phyloP scores from a whole-genome alignment of 768 basidiomycete genomes.

The Clitopilus passeckerianus region DNA sequence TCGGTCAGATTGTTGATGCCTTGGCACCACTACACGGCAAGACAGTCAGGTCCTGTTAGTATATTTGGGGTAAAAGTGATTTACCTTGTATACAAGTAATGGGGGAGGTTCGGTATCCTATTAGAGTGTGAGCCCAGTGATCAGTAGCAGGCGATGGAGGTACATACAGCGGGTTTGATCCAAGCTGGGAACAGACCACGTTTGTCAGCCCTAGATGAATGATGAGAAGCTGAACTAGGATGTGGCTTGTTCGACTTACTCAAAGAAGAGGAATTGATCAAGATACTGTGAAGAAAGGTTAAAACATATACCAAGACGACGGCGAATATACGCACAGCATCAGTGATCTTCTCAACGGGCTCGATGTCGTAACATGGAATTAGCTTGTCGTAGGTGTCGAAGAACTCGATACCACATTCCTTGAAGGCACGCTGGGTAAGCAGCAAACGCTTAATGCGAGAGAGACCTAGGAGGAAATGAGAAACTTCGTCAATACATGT shows the following conservation, averaged over 20 bases:
- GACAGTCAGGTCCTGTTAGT: not conserved
- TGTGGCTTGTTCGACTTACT: slow-evolving; percentile 33
- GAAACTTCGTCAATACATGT: not conserved
- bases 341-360: slow-evolving; percentile 99
- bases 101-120: slow-evolving; percentile 94
- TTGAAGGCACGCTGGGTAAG: slow-evolving; percentile 99
- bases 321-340: slow-evolving; percentile 58
- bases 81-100: slow-evolving; percentile 86
- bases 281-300: slow-evolving; percentile 55
- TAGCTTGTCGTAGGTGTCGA: slow-evolving; percentile 96
- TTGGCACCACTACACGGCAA: slow-evolving; percentile 76
- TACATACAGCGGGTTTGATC: slow-evolving; percentile 89
- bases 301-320: slow-evolving; percentile 7
- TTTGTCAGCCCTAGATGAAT: slow-evolving; percentile 70
- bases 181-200: slow-evolving; percentile 96
- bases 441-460: slow-evolving; percentile 95
- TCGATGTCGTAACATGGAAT: slow-evolving; percentile 99
- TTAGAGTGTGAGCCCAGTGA: slow-evolving; percentile 2
- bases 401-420: slow-evolving; percentile 95
- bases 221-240: not conserved
- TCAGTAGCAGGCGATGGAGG: not conserved
- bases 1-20: slow-evolving; percentile 99
- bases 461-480: slow-evolving; percentile 49
- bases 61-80: not conserved
- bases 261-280: slow-evolving; percentile 98